Conservation (phyloP, 805 yeast species). For the Metschnikowia picachoensis region DNA sequence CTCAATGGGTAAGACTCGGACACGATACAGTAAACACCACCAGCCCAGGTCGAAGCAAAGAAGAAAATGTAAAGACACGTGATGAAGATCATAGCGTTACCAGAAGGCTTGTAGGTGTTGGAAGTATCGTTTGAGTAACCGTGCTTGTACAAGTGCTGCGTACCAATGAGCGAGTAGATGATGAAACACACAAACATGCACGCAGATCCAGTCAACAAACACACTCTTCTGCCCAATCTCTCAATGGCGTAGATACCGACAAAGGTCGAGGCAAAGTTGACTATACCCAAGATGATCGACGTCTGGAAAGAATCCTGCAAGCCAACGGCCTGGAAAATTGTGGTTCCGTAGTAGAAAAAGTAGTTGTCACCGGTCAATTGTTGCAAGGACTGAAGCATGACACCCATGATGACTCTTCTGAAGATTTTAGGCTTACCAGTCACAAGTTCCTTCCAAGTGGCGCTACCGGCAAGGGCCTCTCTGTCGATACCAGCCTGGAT, state of each 20-base stretch:
- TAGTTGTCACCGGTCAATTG: slow-evolving; percentile 62
- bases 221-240: slow-evolving; percentile 49
- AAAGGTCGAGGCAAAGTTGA: slow-evolving; percentile 53
- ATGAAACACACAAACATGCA: slow-evolving; percentile 57
- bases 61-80: slow-evolving; percentile 62
- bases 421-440: slow-evolving; percentile 62
- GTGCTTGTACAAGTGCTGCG: slow-evolving; percentile 40
- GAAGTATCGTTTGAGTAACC: slow-evolving; percentile 24
- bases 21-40: slow-evolving; percentile 61
- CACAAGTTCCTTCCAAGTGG: slow-evolving; percentile 60
- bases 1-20: slow-evolving; percentile 68
- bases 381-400: slow-evolving; percentile 56
- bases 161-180: slow-evolving; percentile 59
- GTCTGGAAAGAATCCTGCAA: slow-evolving; percentile 50
- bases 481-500: slow-evolving; percentile 60
- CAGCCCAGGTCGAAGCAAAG: slow-evolving; percentile 75
- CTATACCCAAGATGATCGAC: slow-evolving; percentile 50
- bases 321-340: slow-evolving; percentile 51
- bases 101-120: slow-evolving; percentile 45
- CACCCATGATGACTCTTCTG: slow-evolving; percentile 54
- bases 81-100: slow-evolving; percentile 59
- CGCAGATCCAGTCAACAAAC: slow-evolving; percentile 49
- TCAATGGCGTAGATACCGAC: slow-evolving; percentile 51
- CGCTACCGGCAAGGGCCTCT: slow-evolving; percentile 60
- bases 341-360: slow-evolving; percentile 59